Evolutionary conservation across 805 yeast species (phyloP).

Genomic region (Candida palmyrensis): DNA sequence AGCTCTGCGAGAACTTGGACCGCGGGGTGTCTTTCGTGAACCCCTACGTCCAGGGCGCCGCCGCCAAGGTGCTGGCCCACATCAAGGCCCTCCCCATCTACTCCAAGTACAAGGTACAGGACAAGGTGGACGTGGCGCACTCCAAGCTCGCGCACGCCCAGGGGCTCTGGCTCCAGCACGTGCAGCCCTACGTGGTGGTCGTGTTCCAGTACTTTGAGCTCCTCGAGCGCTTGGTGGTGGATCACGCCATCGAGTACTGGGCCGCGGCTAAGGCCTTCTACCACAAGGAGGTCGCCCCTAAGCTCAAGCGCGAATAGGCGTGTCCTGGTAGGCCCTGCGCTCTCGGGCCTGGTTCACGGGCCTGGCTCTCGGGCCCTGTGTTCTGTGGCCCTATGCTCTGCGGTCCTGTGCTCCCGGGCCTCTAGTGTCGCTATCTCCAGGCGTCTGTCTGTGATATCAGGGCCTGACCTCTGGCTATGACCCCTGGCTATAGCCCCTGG

Average conservation of each 20-base stretch:
- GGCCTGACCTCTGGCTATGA: too few species aligned
- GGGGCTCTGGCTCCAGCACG: too few species aligned
- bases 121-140: slow-evolving; percentile 20
- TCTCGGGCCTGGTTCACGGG: too few species aligned
- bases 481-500: too few species aligned
- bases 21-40: slow-evolving; percentile 20
- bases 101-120: slow-evolving; percentile 25
- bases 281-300: slow-evolving; percentile 16
- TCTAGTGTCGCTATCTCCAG: too few species aligned
- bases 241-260: slow-evolving; percentile 15
- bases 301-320: slow-evolving; percentile 7
- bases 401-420: too few species aligned
- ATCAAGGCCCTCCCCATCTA: too few species aligned
- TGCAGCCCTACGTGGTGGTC: slow-evolving; percentile 26
- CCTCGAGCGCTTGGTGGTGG: slow-evolving; percentile 27
- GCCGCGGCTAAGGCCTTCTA: slow-evolving; percentile 15
- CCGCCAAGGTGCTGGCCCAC: slow-evolving; percentile 31
- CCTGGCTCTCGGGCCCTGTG: slow-evolving; percentile 7
- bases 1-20: slow-evolving; percentile 28
- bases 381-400: too few species aligned
- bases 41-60: slow-evolving; percentile 26
- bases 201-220: slow-evolving; percentile 29
- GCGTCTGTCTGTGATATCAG: too few species aligned
- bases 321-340: too few species aligned
- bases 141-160: slow-evolving; percentile 16